Evolutionary conservation across 2,329 filamentous ascomycete genomes (phyloP), one percentile per base, ranked within the genome.

Genomic region (Aureobasidium sp.): DNA sequence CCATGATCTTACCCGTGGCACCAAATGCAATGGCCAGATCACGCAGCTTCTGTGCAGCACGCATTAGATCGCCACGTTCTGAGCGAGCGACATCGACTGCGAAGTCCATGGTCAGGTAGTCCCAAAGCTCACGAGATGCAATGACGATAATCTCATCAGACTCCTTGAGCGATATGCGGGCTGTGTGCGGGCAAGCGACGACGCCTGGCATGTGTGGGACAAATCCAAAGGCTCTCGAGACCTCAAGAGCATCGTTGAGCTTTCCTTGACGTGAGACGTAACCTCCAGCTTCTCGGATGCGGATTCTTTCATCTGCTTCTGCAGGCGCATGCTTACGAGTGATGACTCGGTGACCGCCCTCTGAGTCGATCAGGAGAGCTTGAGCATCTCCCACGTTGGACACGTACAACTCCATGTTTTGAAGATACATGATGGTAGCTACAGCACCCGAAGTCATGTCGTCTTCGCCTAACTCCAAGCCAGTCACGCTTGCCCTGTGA

Each of bases 11-110:
- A 70, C 88, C 88, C 1, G 87, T 92, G 13, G 93, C 90, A 59
- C 94, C 94, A 72, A 97, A 97, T 1, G 93, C 91, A 71, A 99
- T 96, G 45, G 94, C 94, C 60, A 97, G 80, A 76, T 99, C 94
- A 63, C 94, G 86, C 36, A 99, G 82, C 76, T 96, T 96, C 73
- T 97, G 93, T 4, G 94, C 89, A 16, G 93, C 94, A 60, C 90
- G 84, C 94, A 99, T 99, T 48, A 97, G 81, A 72, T 99, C 93
- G 49, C 85, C 83, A 7, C 91, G 86, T 74, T 96, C 93, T 29
- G 88, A 88, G 64, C 92, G 84, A 21, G 91, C 91, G 59, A 97
- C 87, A 72, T 99, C 95, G 29, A 96, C 91, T 8, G 96, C 89
- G 59, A 97, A 84, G 60, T 94, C 91, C 2, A 91, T 90, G 0